phyloP scores from a whole-genome alignment of 2,329 filamentous ascomycete genomes.

The Colletotrichum godetiae region DNA sequence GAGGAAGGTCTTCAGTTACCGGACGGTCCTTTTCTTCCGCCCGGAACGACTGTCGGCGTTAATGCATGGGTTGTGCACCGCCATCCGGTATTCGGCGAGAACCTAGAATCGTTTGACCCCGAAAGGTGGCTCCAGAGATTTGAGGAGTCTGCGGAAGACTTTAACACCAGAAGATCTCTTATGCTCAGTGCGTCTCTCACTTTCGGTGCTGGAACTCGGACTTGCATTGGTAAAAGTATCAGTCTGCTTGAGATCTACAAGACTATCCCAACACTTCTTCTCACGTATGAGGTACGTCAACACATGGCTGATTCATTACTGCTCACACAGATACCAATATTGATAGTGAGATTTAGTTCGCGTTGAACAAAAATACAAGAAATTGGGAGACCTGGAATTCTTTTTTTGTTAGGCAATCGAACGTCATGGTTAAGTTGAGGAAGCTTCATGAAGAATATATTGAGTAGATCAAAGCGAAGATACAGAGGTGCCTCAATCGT shows the following conservation, averaged over 20 bases:
- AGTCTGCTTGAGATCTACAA: not conserved
- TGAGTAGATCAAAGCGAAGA: not conserved
- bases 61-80: not conserved
- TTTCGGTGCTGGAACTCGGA: not conserved
- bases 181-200: not conserved
- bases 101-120: not conserved
- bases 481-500: not conserved
- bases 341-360: not conserved
- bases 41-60: not conserved
- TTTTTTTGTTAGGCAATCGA: not conserved
- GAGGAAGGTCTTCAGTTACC: not conserved
- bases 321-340: too few relatives aligned
- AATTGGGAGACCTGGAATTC: not conserved
- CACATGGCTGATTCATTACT: too few relatives aligned
- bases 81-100: not conserved
- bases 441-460: fast-evolving
- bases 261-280: not conserved
- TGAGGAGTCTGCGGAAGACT: not conserved
- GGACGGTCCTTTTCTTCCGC: not conserved
- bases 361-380: not conserved
- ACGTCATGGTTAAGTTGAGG: not conserved
- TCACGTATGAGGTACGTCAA: not conserved
- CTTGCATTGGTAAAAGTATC: not conserved
- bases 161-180: not conserved
- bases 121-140: not conserved